Base-by-base conservation (phyloP, 371 early-diverging fungal genomes). In the Circinella minor region DNA sequence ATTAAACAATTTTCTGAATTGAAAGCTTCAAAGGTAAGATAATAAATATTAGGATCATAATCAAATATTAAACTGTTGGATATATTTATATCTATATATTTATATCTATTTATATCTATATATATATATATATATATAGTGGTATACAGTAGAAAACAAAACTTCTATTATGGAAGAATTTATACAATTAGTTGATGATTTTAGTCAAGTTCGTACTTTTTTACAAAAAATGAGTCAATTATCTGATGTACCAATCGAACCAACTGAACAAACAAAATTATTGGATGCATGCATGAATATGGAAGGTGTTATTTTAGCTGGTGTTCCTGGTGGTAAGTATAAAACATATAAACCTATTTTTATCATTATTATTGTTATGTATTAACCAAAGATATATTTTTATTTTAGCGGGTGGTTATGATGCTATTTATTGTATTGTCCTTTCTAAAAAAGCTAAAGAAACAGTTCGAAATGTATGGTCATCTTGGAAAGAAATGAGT, bases 361-460 rank as follows among this genome's bases (percentile, higher is more conserved):
- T 47, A 10, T 69, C 61, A 63, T 54, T 57, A 27, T 63, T 39
- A 27, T 36, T 34, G 47, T 55, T 11, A 20, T 15, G 1, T 1
- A 9, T 9, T 9, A 43, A 43, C 6, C 3, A 43, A 43, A 9
- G 43, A 11, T 43, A 1, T 11, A 43, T 43, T 9, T 64, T n/a
- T 27, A n/a, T 27, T 49, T 3, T 75, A 93, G 98, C 98, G 55
- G 99, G 99, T 48, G 99, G 99, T 7, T 96, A 89, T 72, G 99
- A 98, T 81, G 99, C 99, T 36, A 95, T 98, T 63, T 96, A 93
- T 74, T 95, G 95, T 73, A 84, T 98, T 39, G 88, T 88, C 1
- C 65, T 91, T 14, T 85, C 88, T 6, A 81, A 86, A 0, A 71
- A 74, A 13, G 80, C 87, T 2, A 82, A 81, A 67, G 69, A 61